Base-by-base conservation (phyloP, 805 yeast species). In the Candida montana region DNA sequence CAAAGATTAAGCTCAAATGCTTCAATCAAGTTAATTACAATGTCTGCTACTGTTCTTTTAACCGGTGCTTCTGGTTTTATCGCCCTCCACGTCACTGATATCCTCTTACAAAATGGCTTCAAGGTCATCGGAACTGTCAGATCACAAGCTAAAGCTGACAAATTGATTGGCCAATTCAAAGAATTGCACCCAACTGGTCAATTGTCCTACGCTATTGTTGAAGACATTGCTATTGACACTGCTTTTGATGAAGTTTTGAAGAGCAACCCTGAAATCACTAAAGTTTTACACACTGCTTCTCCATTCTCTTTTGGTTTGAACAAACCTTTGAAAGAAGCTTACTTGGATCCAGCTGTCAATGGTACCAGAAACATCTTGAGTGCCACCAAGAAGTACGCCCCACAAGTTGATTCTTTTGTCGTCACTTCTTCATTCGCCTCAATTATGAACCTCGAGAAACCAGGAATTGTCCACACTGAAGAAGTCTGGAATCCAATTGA, bases 381-480 rank as follows among this genome's bases (percentile, higher is more conserved):
- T 2, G 40, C 49, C 5, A 40, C 44, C 18, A 59, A 65, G 48
- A 50, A 55, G 24, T 66, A 59, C 23, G 53, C 45, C 12, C 68
- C 73, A 8, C 51, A 50, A 40, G 69, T 74, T 27, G 65, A 67
- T 39, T 63, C 69, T 35, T 72, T 79, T 27, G 79, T 78, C 15
- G 49, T 75, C 15, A 79, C 84, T 1, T 77, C 81, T 2, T 78
- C 84, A 0, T 65, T 63, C 50, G 81, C 81, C 17, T 75, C 85
- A 1, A 61, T 77, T n/a, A n/a, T 43, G 21, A 24, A 51, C 44
- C 44, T 47, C 7, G 31, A n/a, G 19, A 46, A 56, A 37, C 42
- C 45, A 11, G 28, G 33, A 10, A 41, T 48, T 13, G 38, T 49
- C 23, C 51, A 61, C 48, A 58, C 59, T 31, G 74, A 70, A 45